Conservation (phyloP, 257 asterid species). For the Eucommia ulmoides region DNA sequence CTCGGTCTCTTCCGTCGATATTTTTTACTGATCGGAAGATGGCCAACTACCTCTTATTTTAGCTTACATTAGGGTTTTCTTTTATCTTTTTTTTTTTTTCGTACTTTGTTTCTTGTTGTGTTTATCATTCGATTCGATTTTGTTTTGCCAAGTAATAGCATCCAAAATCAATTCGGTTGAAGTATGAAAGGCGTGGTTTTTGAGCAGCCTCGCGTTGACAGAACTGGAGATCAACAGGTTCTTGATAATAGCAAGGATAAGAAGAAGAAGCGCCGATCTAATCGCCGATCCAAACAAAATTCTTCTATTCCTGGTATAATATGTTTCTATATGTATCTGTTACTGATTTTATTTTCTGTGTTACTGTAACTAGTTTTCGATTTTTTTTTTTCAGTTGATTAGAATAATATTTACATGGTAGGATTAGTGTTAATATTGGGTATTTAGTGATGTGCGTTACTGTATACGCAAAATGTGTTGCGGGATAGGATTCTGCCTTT, state of each 20-base stretch:
- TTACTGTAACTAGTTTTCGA: not conserved
- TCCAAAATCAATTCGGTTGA: not conserved
- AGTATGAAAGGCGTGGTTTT: slow-evolving; percentile 12
- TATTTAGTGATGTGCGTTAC: not conserved
- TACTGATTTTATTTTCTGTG: not conserved
- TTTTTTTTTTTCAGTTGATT: not conserved
- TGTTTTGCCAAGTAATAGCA: not conserved
- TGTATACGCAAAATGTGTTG: not conserved
- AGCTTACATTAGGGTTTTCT: slow-evolving; percentile 4
- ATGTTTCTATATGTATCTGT: not conserved
- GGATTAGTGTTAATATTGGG: not conserved
- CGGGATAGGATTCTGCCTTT: not conserved
- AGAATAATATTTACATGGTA: no score
- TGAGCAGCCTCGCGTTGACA: slow-evolving; percentile 12
- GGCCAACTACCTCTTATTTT: slow-evolving; percentile 2
- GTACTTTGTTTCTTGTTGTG: not conserved
- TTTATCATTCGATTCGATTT: not conserved
- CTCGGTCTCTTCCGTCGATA: slow-evolving; percentile 16
- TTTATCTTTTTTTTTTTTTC: not conserved
- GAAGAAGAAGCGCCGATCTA: slow-evolving; percentile 44
- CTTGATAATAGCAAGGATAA: slow-evolving; percentile 13
- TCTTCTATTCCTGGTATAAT: slow-evolving; percentile 17
- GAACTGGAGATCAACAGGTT: slow-evolving; percentile 5
- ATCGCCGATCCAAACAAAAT: slow-evolving; percentile 27
- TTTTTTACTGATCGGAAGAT: slow-evolving; percentile 23